Percentiles rank a stretch among this genome's conserved stretches.
Evolutionary conservation across 352 stramenopile species (phyloP).

Genomic region (Globisporangium uncinulatum): DNA sequence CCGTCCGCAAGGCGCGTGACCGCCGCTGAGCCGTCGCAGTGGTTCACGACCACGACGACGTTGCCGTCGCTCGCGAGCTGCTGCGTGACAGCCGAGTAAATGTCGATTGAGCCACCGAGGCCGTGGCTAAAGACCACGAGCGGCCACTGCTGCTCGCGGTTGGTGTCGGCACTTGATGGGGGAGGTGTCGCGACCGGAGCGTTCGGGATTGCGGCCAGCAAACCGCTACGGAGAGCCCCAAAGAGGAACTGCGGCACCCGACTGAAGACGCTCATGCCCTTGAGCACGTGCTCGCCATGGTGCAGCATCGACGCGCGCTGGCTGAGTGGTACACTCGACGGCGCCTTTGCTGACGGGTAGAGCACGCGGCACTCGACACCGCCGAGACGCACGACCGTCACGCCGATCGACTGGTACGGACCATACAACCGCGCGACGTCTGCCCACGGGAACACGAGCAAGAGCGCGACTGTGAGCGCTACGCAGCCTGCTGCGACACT

Average conservation of each 20-base stretch:
- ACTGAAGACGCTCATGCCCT: constrained; percentile 42
- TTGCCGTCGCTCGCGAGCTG: constrained; percentile 57
- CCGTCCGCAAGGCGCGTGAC: constrained; percentile 37
- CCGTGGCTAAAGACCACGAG: constrained; percentile 64
- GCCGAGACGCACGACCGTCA: constrained; percentile 25
- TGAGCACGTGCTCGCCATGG: constrained; percentile 47
- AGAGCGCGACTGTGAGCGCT: constrained; percentile 19
- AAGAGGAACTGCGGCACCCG: constrained; percentile 50
- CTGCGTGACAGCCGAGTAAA: constrained; percentile 60
- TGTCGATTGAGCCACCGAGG: constrained; percentile 44
- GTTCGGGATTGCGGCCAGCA: constrained; percentile 33
- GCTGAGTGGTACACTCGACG: neutral
- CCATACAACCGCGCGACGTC: constrained; percentile 38
- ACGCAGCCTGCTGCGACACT: constrained; percentile 8
- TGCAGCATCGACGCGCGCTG: constrained; percentile 31
- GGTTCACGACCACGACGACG: constrained; percentile 54
- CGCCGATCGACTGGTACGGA: constrained; percentile 39
- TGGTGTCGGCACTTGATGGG: neutral
- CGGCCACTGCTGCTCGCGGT: constrained; percentile 31
- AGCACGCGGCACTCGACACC: constrained; percentile 63
- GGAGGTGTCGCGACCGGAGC: constrained; percentile 22
- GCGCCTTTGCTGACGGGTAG: constrained; percentile 34
- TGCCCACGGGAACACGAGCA: constrained; percentile 48
- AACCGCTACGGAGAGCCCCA: constrained; percentile 40
- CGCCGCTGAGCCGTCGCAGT: constrained; percentile 59